Conservation (phyloP, 2,329 filamentous ascomycete species). For the Trichoderma polysporum region DNA sequence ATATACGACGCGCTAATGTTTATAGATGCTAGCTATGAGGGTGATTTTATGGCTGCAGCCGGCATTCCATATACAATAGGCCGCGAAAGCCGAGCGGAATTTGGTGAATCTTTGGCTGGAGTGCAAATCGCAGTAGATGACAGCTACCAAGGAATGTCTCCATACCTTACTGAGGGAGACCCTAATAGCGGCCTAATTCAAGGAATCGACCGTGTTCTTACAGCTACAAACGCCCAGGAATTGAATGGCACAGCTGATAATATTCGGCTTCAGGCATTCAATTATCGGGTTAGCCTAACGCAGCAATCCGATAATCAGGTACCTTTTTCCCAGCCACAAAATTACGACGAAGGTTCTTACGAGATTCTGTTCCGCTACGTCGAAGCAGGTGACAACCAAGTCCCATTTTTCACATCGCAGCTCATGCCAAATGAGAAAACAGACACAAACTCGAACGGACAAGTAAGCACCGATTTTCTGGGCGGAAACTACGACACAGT, state of each 20-base stretch:
- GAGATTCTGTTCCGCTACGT: slow-evolving; percentile 21
- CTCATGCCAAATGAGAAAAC: slow-evolving; percentile 22
- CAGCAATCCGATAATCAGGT: slow-evolving; percentile 13
- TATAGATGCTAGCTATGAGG: slow-evolving; percentile 31
- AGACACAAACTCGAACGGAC: slow-evolving; percentile 23
- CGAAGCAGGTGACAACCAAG: slow-evolving; percentile 12
- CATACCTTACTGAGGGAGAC: slow-evolving; percentile 23
- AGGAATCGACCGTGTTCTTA: slow-evolving; percentile 23
- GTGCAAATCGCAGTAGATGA: not conserved
- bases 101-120: slow-evolving; percentile 24
- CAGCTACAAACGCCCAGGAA: not conserved
- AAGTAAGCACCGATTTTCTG: slow-evolving; percentile 27
- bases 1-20: slow-evolving; percentile 23
- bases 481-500: slow-evolving; percentile 25
- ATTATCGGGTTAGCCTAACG: slow-evolving; percentile 20
- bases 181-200: slow-evolving; percentile 24
- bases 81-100: slow-evolving; percentile 22
- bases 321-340: slow-evolving; percentile 16
- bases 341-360: slow-evolving; percentile 15
- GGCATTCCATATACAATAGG: slow-evolving; percentile 22
- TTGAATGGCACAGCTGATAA: slow-evolving; percentile 14
- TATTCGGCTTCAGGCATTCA: slow-evolving; percentile 21
- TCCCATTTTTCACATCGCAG: slow-evolving; percentile 13
- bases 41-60: slow-evolving; percentile 28
- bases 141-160: slow-evolving; percentile 22